These are phyloP conservation scores for Ilyonectria destructans DNA, from an alignment of 2,329 filamentous ascomycete species.

Conservation along the genomic window DNA sequence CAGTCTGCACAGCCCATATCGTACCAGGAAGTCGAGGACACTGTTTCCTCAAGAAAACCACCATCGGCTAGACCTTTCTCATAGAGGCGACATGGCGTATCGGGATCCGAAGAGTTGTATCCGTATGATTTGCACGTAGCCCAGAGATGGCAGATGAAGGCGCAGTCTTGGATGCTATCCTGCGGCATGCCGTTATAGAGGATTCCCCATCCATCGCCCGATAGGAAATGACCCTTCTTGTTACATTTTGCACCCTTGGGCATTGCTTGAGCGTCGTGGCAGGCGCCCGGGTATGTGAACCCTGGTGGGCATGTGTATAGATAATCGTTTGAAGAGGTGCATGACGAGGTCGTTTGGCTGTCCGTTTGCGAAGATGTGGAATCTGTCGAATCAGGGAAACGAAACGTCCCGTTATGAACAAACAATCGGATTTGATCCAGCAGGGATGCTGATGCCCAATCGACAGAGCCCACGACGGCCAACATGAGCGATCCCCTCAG, in stretches of 20 bases:
- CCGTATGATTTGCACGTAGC: neutral
- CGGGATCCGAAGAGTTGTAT: constrained; percentile 5
- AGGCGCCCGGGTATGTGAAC: neutral
- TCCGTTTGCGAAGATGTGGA: neutral
- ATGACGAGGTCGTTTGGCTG: neutral
- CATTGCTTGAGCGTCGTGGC: constrained; percentile 3
- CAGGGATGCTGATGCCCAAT: neutral
- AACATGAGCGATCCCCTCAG: neutral
- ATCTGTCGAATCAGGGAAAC: too few species aligned
- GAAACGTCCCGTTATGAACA: neutral
- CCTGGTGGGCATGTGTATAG: constrained; percentile 2
- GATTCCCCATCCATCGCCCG: neutral
- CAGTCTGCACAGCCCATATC: neutral
- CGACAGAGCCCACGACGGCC: neutral
- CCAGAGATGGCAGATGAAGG: constrained; percentile 2
- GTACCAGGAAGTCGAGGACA: constrained; percentile 3
- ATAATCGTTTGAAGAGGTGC: neutral
- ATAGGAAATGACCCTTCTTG: neutral
- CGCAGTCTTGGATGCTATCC: neutral
- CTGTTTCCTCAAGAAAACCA: neutral
- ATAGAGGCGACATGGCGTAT: constrained; percentile 10
- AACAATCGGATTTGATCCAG: neutral
- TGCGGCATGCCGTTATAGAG: constrained; percentile 1
- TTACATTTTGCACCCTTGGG: neutral
- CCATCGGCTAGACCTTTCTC: neutral